Conservation (phyloP, 2,329 filamentous ascomycete species). For the Diplodia intermedia region DNA sequence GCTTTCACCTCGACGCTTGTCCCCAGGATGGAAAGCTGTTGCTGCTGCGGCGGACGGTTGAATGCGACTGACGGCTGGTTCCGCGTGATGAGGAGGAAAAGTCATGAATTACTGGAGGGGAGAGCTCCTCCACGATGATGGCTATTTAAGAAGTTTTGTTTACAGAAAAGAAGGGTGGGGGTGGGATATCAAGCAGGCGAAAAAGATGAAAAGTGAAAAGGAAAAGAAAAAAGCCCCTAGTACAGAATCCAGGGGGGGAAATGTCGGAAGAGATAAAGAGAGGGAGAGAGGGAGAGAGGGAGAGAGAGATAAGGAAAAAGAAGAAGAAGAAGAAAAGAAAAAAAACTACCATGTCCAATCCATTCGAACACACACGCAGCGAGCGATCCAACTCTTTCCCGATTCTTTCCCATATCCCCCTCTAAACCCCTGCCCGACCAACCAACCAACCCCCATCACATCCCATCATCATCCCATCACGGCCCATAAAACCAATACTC, state of each 20-base stretch:
- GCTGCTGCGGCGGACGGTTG: not conserved
- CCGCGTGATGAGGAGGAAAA: not conserved
- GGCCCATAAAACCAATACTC: conserved; percentile 57
- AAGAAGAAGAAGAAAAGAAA: not conserved
- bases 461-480: not conserved
- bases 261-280: too few relatives aligned
- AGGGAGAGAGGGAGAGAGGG: too few relatives aligned
- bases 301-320: too few relatives aligned
- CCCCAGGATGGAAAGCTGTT: not conserved
- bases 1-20: not conserved
- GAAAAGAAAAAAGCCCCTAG: not conserved
- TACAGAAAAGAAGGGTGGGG: not conserved
- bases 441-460: too few relatives aligned
- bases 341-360: not conserved
- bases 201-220: not conserved
- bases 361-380: not conserved
- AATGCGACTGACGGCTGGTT: not conserved
- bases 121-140: not conserved
- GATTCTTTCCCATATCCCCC: too few relatives aligned
- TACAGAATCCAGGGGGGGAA: not conserved
- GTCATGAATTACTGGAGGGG: not conserved
- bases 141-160: not conserved
- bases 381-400: conserved; percentile 8
- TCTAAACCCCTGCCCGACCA: not conserved
- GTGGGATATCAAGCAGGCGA: conserved; percentile 6